A percentile compares a stretch with the other conserved stretches of the same genome.
phyloP scores from a whole-genome alignment of 1,284 basidiomycete species.

The Cutaneotrichosporon sp. region DNA sequence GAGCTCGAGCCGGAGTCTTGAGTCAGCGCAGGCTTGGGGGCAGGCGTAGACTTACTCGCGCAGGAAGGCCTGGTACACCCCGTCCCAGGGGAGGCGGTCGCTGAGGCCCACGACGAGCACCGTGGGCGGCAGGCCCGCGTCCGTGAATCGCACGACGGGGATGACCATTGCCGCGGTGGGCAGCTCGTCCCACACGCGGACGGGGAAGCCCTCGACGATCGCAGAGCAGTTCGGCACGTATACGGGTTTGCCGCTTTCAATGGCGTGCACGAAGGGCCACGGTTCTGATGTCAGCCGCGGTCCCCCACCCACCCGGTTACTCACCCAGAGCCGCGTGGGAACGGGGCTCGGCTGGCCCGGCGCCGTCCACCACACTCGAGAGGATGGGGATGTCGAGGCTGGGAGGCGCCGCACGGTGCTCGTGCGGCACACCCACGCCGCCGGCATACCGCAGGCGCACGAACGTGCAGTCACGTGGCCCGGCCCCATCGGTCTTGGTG shows the following conservation, averaged over 20 bases:
- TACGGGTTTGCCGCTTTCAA: slow-evolving; percentile 37
- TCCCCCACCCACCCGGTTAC: not conserved
- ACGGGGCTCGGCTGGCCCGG: not conserved
- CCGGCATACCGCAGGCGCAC: slow-evolving; percentile 27
- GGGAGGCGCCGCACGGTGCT: slow-evolving; percentile 38
- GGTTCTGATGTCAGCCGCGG: not conserved
- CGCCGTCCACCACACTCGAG: not conserved
- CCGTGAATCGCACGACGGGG: slow-evolving; percentile 48
- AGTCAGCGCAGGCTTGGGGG: not conserved
- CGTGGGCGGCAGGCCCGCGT: slow-evolving; percentile 40
- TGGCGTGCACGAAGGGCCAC: slow-evolving; percentile 48
- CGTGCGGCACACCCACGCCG: slow-evolving; percentile 42
- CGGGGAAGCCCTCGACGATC: slow-evolving; percentile 41
- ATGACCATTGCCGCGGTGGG: slow-evolving; percentile 52
- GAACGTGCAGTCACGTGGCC: not conserved
- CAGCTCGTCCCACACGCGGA: slow-evolving; percentile 50
- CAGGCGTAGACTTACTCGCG: slow-evolving; percentile 15
- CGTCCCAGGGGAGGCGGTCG: slow-evolving; percentile 47
- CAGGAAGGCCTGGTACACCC: slow-evolving; percentile 49
- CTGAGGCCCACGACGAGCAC: slow-evolving; percentile 54
- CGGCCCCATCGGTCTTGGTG: not conserved
- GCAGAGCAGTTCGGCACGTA: slow-evolving; percentile 46
- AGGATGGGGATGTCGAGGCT: not conserved
- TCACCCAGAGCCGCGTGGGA: not conserved
- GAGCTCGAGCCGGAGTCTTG: not conserved